Base-by-base conservation (phyloP, 805 yeast genomes). In the Kazachstania psychrophila region DNA sequence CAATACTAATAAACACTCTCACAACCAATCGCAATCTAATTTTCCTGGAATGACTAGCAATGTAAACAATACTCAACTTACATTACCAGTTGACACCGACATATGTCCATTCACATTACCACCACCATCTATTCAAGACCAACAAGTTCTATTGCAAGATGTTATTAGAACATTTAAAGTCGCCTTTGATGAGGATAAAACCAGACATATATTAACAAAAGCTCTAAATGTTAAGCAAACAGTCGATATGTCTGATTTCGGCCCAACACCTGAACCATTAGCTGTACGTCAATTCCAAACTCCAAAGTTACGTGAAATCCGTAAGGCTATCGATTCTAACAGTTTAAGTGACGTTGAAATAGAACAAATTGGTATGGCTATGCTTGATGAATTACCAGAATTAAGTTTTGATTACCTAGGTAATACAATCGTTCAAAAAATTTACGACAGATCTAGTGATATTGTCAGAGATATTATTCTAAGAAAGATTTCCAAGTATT, bases 391-490 rank as follows among this genome's bases (percentile, higher is more conserved):
- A 58, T 70, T 92, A 41, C 95, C 96, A 1, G 95, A 85, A 53
- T 68, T 92, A 35, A 77, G 95, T 22, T 77, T 88, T 40, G 98
- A 92, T 60, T 92, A 92, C 54, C 66, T 92, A 38, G 98, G 98
- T 17, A 92, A 92, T 56, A 92, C 98, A 0, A 84, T 92, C 33
- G 95, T 92, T n/a, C 98, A 92, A 61, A 87, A 86, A 56, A 63
- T 92, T 22, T 88, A 88, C 53, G 81, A 82, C 30, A 67, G 70
- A 36, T 72, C 87, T 33, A 73, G 83, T 6, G 73, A 79, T 15
- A 67, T 78, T 3, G 69, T 87, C 38, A 83, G 86, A 52, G 79
- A 83, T 47, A 72, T 80, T 56, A 81, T 92, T 82, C 69, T 92
- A 36, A 74, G 81, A 49, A 73, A 73, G 45, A 73, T 92, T 26